Evolutionary conservation across 306 rosid species (phyloP), one percentile per base, ranked within the genome.

Genomic region (Dryas octopetala): DNA sequence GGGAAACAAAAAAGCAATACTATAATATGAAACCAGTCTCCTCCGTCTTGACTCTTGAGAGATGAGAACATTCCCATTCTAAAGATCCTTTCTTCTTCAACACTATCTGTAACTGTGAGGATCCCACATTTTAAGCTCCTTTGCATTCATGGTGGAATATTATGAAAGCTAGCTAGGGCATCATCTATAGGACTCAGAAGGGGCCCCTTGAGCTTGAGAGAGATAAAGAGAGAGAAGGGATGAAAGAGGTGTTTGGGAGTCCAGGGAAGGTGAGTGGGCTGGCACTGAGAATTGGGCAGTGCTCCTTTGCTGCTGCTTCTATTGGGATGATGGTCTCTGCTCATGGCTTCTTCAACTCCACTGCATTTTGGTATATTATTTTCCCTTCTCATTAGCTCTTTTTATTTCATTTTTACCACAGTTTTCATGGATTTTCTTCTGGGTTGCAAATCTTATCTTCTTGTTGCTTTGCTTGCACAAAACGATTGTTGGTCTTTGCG

Each of bases 251-350:
- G 64, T 80, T 80, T 80, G 83, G 83, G 72, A 68, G 83, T 28
- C 87, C 87, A 13, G 87, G 87, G 59, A 76, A 72, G 68, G 61
- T 68, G 28, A 83, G 84, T 76, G 87, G 87, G 46, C 49, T 83
- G 10, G 77, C 17, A 4, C 80, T 83, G 54, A 80, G 87, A 64
- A 76, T 75, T 48, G 84, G 84, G 70, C 87, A 83, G 81, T 83
- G 67, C 74, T 63, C 71, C 45, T 80, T 80, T 47, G 84, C 87
- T 68, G 80, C 87, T 73, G 84, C 79, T 45, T 77, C 87, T 3
- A 76, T 83, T 83, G 87, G 84, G 54, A 55, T 68, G n/a, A 83
- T 83, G 87, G 40, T 80, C 44, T 71, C 87, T 76, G 80, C 84
- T 63, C 84, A 73, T 68, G 84, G 77, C 65, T 80, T 83, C 79